These are phyloP conservation scores for Polyporus arcularius DNA, from an alignment of 768 basidiomycete genomes.

Conservation along the genomic window DNA sequence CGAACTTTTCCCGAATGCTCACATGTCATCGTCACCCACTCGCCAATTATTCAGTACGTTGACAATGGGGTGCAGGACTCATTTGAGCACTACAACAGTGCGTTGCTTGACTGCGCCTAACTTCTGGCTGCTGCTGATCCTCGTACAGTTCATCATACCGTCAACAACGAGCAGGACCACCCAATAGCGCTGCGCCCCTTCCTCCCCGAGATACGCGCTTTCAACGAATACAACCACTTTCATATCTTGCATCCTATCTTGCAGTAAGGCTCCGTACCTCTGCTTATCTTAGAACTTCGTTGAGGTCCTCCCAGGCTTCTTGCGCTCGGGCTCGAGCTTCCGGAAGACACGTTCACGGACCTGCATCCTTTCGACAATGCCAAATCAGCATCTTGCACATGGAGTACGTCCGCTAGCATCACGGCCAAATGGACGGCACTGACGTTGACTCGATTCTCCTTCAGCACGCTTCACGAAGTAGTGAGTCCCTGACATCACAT, in stretches of 20 bases:
- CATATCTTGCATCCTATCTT: constrained; percentile 31
- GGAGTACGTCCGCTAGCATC: constrained; percentile 8
- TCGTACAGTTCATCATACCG: constrained; percentile 29
- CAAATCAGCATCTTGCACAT: constrained; percentile 32
- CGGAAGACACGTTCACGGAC: constrained; percentile 34
- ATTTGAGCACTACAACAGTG: constrained; percentile 45
- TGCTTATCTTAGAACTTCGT: not conserved
- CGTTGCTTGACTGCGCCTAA: constrained; percentile 3
- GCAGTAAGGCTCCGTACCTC: constrained; percentile 12
- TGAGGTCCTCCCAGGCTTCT: constrained; percentile 25
- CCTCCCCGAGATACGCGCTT: constrained; percentile 32
- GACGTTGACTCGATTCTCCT: not conserved
- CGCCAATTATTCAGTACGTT: constrained; percentile 45
- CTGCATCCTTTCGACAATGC: constrained; percentile 29
- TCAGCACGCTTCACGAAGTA: constrained; percentile 70
- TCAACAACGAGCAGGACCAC: constrained; percentile 25
- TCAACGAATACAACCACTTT: constrained; percentile 31
- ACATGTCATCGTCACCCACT: not conserved
- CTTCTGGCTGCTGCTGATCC: not conserved
- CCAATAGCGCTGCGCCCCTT: constrained; percentile 30
- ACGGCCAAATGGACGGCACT: too few relatives aligned
- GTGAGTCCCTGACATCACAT: constrained; percentile 33
- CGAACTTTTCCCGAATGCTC: not conserved
- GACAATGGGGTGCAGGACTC: constrained; percentile 59
- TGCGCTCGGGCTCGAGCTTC: constrained; percentile 34